Conservation (phyloP, 2,329 filamentous ascomycete genomes). For the Aspergillus tanneri region DNA sequence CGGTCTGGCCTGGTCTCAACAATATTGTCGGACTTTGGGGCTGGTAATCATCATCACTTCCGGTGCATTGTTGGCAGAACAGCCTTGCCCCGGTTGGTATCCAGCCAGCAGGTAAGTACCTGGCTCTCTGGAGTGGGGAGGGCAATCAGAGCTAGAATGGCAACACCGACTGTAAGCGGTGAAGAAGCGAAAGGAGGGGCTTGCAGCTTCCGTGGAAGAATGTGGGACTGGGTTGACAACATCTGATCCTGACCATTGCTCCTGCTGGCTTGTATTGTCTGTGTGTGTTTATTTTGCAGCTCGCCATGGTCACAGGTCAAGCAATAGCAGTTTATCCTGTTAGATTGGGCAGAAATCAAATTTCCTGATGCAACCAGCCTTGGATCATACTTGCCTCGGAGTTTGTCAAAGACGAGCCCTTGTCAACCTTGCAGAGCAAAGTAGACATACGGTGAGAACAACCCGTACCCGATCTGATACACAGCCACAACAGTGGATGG, state of each 20-base stretch:
- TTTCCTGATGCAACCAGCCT: conserved; percentile 14
- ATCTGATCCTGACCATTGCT: conserved; percentile 14
- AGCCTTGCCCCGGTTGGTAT: background rate
- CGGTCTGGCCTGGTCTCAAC: conserved; percentile 1
- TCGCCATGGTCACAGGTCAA: conserved; percentile 12
- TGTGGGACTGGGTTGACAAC: conserved; percentile 17
- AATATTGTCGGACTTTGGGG: background rate
- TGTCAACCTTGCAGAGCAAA: conserved; percentile 20
- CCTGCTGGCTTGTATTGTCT: conserved; percentile 14
- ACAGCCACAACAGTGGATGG: conserved; percentile 14
- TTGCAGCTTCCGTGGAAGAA: conserved; percentile 5
- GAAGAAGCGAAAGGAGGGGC: conserved; percentile 13
- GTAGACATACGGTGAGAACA: conserved; percentile 19
- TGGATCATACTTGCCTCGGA: conserved; percentile 12
- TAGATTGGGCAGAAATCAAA: conserved; percentile 28
- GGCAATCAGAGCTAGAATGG: conserved; percentile 10
- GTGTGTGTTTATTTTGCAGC: conserved; percentile 17
- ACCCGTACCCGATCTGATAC: conserved; percentile 7
- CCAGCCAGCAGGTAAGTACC: conserved; percentile 7
- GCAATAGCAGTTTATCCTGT: conserved; percentile 7
- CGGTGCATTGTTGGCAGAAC: conserved; percentile 10
- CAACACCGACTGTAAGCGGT: conserved; percentile 17
- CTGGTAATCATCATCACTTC: background rate
- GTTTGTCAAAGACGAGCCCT: conserved; percentile 14
- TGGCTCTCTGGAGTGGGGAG: conserved; percentile 5